A percentile compares a stretch with the other conserved stretches of the same genome.
Evolutionary conservation across 1,284 basidiomycete genomes (phyloP).

Genomic region (Cutaneotrichosporon arboriforme): DNA sequence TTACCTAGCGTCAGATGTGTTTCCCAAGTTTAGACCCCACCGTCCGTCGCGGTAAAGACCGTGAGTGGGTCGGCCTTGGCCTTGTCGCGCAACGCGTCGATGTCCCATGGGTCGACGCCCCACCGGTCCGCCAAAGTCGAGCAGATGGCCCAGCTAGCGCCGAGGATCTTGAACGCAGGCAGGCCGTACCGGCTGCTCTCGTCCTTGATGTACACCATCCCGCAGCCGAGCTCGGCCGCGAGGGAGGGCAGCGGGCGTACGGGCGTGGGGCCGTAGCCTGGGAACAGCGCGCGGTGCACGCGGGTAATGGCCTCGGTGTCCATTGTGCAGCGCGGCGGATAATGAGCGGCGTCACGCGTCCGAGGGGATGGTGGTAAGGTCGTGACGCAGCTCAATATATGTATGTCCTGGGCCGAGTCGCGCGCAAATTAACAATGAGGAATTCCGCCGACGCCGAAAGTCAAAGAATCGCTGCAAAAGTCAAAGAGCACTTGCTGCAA

Average conservation of each 20-base stretch:
- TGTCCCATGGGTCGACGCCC: constrained; percentile 13
- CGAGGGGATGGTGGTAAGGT: not conserved
- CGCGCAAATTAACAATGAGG: not conserved
- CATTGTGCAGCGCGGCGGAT: not conserved
- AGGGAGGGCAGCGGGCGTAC: constrained; percentile 7
- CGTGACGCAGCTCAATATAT: no score
- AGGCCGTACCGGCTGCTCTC: constrained; percentile 16
- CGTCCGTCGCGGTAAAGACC: constrained; percentile 16
- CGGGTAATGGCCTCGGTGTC: constrained; percentile 3
- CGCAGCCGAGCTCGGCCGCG: constrained; percentile 11
- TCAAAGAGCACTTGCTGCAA: no score
- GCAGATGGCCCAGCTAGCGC: constrained; percentile 16
- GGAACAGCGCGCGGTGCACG: constrained; percentile 17
- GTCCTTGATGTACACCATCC: constrained; percentile 17
- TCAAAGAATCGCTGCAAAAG: not conserved
- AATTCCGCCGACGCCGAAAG: not conserved
- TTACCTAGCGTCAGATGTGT: constrained; percentile 10
- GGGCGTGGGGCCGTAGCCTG: constrained; percentile 10
- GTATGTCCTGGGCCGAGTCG: not conserved
- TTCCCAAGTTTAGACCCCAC: constrained; percentile 6
- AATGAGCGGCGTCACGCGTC: not conserved
- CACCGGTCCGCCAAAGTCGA: constrained; percentile 8
- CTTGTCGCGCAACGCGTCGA: not conserved
- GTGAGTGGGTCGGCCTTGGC: constrained; percentile 4
- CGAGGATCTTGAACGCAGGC: constrained; percentile 20